Conservation (phyloP, 1,284 basidiomycete genomes). For the Filobasidium uniguttulatum region DNA sequence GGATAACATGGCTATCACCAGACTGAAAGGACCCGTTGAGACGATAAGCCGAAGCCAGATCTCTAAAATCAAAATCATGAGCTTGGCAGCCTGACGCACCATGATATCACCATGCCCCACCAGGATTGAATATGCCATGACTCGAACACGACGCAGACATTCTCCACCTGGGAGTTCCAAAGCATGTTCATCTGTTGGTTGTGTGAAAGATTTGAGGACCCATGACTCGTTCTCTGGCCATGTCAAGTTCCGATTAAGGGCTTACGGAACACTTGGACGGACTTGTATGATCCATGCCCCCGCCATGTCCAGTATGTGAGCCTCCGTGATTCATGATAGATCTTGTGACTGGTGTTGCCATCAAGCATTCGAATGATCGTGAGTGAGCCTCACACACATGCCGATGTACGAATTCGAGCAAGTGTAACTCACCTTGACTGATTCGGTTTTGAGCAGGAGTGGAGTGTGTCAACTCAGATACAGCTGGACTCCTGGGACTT, state of each 20-base stretch:
- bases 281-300: constrained; percentile 6
- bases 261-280: constrained; percentile 6
- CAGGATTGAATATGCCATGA: constrained; percentile 30
- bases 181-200: constrained; percentile 37
- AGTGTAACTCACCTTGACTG: too few relatives aligned
- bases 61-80: not conserved
- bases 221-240: not conserved
- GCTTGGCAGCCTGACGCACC: constrained; percentile 19
- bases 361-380: too few relatives aligned
- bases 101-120: constrained; percentile 30
- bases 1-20: constrained; percentile 12
- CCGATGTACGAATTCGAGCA: too few relatives aligned
- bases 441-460: too few relatives aligned
- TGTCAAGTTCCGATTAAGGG: not conserved
- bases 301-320: not conserved
- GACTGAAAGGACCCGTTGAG: not conserved
- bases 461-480: too few relatives aligned
- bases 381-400: too few relatives aligned
- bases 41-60: not conserved
- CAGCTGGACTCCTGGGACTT: too few relatives aligned
- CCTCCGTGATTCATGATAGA: constrained; percentile 6
- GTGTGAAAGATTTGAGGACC: not conserved
- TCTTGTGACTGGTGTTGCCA: too few relatives aligned
- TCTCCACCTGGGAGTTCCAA: constrained; percentile 32
- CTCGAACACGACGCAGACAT: constrained; percentile 13